Evolutionary conservation across 768 basidiomycete genomes (phyloP).

Genomic region (Suillus bovinus): DNA sequence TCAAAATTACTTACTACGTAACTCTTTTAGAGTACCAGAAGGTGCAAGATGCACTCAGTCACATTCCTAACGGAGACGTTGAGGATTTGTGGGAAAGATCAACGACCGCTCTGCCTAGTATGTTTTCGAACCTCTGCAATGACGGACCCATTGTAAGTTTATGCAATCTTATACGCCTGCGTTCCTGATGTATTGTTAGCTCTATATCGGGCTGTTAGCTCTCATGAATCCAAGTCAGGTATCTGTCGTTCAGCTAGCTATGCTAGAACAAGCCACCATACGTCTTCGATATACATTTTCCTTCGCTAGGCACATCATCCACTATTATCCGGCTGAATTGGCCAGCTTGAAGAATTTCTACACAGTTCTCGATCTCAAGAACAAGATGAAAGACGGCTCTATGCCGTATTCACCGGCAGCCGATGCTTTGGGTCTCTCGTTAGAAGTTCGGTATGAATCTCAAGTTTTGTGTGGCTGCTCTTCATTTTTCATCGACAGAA

Average conservation of each 20-base stretch:
- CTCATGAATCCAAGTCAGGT: constrained; percentile 26
- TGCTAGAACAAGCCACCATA: constrained; percentile 28
- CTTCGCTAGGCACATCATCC: neutral
- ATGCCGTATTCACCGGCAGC: constrained; percentile 24
- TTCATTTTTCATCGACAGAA: constrained; percentile 29
- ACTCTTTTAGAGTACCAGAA: constrained; percentile 22
- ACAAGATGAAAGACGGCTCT: constrained; percentile 28
- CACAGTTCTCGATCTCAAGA: constrained; percentile 18
- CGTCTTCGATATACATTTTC: constrained; percentile 26
- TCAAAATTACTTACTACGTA: neutral
- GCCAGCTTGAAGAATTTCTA: constrained; percentile 27
- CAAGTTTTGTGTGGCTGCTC: neutral
- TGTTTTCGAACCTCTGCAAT: constrained; percentile 15
- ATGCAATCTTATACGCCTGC: neutral
- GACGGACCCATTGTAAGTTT: constrained; percentile 21
- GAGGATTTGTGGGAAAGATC: constrained; percentile 18
- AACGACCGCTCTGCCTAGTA: constrained; percentile 6
- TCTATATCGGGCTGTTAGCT: constrained; percentile 31
- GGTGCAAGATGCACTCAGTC: constrained; percentile 20
- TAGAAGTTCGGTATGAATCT: constrained; percentile 21
- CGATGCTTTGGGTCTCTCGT: constrained; percentile 13
- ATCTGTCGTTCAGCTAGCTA: constrained; percentile 33
- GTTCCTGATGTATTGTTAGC: constrained; percentile 10
- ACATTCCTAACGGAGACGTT: constrained; percentile 12
- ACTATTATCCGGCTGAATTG: constrained; percentile 16